Percentiles rank a stretch among this genome's conserved stretches.
Evolutionary conservation across 805 yeast species (phyloP).

Genomic region (Kuraishia capsulata): DNA sequence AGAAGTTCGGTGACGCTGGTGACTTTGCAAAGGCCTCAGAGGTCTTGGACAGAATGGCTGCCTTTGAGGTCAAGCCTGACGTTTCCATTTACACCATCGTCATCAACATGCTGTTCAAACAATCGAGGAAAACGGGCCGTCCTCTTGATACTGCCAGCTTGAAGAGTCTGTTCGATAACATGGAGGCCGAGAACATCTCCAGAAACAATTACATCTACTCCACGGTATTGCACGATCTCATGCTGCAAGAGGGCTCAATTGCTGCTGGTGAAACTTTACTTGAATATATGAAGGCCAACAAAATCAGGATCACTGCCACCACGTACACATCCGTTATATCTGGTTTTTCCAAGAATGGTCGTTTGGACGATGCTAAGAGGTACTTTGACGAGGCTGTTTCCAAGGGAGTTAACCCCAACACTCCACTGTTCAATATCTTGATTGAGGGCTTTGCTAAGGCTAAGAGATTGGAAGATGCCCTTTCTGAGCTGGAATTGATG

Average conservation of each 20-base stretch:
- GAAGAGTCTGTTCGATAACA: conserved; percentile 20
- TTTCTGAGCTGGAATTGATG: conserved; percentile 28
- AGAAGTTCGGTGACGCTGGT: conserved; percentile 26
- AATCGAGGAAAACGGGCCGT: conserved; percentile 33
- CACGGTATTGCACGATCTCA: conserved; percentile 44
- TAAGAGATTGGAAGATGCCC: conserved; percentile 29
- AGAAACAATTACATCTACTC: conserved; percentile 38
- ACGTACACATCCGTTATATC: conserved; percentile 38
- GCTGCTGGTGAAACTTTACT: conserved; percentile 44
- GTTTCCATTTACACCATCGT: conserved; percentile 54
- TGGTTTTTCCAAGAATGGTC: conserved; percentile 36
- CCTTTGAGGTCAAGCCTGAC: conserved; percentile 38
- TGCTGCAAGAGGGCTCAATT: conserved; percentile 34
- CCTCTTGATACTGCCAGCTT: conserved; percentile 23
- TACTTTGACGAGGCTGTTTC: conserved; percentile 27
- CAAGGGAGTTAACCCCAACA: conserved; percentile 23
- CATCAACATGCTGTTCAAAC: conserved; percentile 44
- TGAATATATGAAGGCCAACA: conserved; percentile 25
- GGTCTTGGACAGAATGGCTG: conserved; percentile 36
- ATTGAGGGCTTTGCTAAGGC: conserved; percentile 36
- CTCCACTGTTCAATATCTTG: conserved; percentile 35
- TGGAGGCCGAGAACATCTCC: conserved; percentile 27
- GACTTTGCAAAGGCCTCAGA: conserved; percentile 37
- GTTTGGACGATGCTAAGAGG: conserved; percentile 28
- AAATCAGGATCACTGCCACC: conserved; percentile 22